Conservation (phyloP, 768 basidiomycete species). For the Mycena albidolilacea region DNA sequence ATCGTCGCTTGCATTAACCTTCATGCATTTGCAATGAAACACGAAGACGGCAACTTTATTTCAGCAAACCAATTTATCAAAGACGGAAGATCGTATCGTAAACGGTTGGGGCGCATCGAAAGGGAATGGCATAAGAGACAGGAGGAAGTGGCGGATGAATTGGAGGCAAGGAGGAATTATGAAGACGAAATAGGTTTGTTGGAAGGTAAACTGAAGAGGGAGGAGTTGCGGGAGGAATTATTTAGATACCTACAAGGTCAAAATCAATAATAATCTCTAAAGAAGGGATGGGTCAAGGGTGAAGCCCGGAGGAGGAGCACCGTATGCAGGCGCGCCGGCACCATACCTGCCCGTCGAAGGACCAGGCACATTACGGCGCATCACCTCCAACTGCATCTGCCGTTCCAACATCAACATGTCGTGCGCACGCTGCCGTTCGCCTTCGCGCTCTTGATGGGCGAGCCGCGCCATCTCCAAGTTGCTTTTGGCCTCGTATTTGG, state of each 20-base stretch:
- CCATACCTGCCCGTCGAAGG: not conserved
- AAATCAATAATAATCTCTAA: not conserved
- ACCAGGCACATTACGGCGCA: not conserved
- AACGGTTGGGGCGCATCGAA: not conserved
- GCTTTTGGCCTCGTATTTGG: not conserved
- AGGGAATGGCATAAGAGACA: not conserved
- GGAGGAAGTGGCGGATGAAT: not conserved
- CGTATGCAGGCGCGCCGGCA: not conserved
- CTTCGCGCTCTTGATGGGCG: not conserved
- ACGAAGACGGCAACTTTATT: not conserved
- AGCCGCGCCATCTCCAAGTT: not conserved
- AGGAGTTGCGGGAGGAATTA: not conserved
- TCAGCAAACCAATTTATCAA: not conserved
- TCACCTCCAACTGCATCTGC: not conserved
- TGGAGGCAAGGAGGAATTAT: not conserved
- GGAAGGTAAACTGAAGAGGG: not conserved
- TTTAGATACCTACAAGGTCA: not conserved
- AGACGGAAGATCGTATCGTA: not conserved
- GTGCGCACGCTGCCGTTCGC: not conserved
- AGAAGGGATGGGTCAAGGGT: not conserved
- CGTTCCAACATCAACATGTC: slow-evolving; percentile 2
- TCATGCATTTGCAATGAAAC: slow-evolving; percentile 47
- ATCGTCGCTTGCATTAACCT: slow-evolving; percentile 50
- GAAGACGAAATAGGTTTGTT: not conserved
- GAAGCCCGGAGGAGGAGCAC: not conserved